phyloP scores from a whole-genome alignment of 192 early-diverging fungal species.

The Backusella westeae region DNA sequence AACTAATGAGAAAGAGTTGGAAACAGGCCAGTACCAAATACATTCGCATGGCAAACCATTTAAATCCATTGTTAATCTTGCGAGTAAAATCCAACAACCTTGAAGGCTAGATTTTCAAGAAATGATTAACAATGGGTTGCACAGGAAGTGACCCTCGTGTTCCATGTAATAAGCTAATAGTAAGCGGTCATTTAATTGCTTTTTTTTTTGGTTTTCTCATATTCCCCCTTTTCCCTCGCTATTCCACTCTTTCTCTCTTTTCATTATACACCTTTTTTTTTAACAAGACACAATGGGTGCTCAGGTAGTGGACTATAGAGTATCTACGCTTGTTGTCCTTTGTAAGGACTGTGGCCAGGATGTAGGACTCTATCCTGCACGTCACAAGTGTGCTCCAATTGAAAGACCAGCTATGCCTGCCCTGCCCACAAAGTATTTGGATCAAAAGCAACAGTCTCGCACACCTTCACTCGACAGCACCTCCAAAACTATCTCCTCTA shows the following conservation, averaged over 20 bases:
- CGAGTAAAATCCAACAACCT: background rate
- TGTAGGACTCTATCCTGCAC: conserved; percentile 59
- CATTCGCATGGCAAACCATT: no score
- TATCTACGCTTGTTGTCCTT: conserved; percentile 54
- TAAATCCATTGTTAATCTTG: no score
- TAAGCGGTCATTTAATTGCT: background rate
- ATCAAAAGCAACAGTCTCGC: background rate
- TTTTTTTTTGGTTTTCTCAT: background rate
- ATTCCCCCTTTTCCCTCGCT: background rate
- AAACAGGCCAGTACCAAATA: background rate
- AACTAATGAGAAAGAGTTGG: background rate
- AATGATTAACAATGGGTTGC: background rate
- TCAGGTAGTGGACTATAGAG: conserved; percentile 49
- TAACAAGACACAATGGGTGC: conserved; percentile 26
- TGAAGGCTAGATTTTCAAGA: background rate
- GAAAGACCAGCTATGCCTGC: conserved; percentile 22
- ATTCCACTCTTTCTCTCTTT: background rate
- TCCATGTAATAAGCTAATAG: background rate
- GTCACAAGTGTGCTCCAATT: conserved; percentile 43
- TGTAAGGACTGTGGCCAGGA: conserved; percentile 63
- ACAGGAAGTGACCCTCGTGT: background rate
- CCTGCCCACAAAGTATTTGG: conserved; percentile 6
- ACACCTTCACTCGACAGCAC: background rate
- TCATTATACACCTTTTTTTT: background rate
- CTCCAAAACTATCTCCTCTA: background rate